Base-by-base conservation (phyloP, 2,329 filamentous ascomycete genomes). In the Ceratocystis colombiana region DNA sequence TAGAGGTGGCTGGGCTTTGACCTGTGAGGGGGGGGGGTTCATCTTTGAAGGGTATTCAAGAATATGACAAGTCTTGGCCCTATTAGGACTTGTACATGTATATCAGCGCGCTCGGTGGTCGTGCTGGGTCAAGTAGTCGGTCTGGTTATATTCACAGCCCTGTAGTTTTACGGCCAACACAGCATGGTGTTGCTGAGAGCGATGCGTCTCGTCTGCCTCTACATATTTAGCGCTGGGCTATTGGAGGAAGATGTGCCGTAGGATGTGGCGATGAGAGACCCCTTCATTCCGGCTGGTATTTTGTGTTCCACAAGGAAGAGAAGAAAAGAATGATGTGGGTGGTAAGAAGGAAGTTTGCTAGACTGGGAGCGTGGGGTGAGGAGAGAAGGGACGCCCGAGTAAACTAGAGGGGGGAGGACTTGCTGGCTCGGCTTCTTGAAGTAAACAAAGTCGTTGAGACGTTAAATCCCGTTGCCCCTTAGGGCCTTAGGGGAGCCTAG, bases 371-470 rank as follows among this genome's bases (percentile, higher is more conserved):
- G 15, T 7, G 22, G 55, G 55, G 55, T n/a, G 28, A 37, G 28
- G 4, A 2, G 48, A 53, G 25, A 17, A 17, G 48, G 30, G 30
- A 7, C 30, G 30, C 30, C 25, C 6, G 5, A 57, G 17, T 28
- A 57, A 50, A 50, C 46, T 4, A 50, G 46, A 50, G 46, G 28
- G 17, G 17, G 8, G 28, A 7, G 17, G 3, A 28, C 10, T 7
- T 37, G 55, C 12, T 37, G 37, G 37, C 37, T 30, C 28, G 37
- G 5, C 30, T 33, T 37, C n/a, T 37, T 17, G 15, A 7, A 20
- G 30, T 59, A 59, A 59, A 59, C 55, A 59, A 59, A 59, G 25
- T n/a, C 7, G n/a, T n/a, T 3, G 55, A 59, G 30, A 33, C 55
- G 55, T 30, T 59, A 3, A 53, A 8, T n/a, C n/a, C 22, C 20